These are phyloP conservation scores for Penicillium glabrum DNA, from an alignment of 2,329 filamentous ascomycete species.

Conservation along the genomic window DNA sequence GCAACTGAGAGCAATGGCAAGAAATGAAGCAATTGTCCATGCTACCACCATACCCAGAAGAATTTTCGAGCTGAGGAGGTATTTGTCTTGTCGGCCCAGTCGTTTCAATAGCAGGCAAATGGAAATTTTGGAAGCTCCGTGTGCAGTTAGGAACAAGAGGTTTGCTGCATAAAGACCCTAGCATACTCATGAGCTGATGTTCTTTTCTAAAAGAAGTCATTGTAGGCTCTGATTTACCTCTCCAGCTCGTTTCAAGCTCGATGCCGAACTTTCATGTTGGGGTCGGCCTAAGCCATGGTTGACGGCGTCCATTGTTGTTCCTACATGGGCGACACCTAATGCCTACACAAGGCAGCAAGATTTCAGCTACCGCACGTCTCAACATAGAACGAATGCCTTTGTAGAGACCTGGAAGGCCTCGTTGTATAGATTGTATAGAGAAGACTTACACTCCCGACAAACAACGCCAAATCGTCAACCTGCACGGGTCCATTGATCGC, in stretches of 20 bases:
- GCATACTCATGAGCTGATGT: too few species aligned
- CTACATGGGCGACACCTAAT: slow-evolving; percentile 24
- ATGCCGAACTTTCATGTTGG: slow-evolving; percentile 8
- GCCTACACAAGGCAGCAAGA: slow-evolving; percentile 2
- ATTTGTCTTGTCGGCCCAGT: slow-evolving; percentile 18
- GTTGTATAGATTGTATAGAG: neutral
- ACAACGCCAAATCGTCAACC: slow-evolving; percentile 21
- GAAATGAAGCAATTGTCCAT: neutral
- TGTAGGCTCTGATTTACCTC: neutral
- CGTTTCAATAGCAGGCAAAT: slow-evolving; percentile 29
- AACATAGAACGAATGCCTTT: too few species aligned
- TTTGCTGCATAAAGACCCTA: slow-evolving; percentile 15
- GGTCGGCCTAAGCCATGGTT: slow-evolving; percentile 25
- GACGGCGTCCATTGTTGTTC: slow-evolving; percentile 20
- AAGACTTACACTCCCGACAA: slow-evolving; percentile 15
- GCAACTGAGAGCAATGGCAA: neutral
- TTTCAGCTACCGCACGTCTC: too few species aligned
- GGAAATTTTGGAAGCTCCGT: slow-evolving; percentile 28
- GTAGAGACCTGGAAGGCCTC: neutral
- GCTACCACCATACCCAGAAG: neutral
- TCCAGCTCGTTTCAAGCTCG: neutral
- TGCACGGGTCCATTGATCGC: slow-evolving; percentile 25
- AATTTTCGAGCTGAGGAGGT: slow-evolving; percentile 10
- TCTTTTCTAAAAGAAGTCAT: too few species aligned
- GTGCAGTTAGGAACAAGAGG: slow-evolving; percentile 28